Evolutionary conservation across 768 basidiomycete genomes (phyloP).

Genomic region (Clitopilus passeckerianus): DNA sequence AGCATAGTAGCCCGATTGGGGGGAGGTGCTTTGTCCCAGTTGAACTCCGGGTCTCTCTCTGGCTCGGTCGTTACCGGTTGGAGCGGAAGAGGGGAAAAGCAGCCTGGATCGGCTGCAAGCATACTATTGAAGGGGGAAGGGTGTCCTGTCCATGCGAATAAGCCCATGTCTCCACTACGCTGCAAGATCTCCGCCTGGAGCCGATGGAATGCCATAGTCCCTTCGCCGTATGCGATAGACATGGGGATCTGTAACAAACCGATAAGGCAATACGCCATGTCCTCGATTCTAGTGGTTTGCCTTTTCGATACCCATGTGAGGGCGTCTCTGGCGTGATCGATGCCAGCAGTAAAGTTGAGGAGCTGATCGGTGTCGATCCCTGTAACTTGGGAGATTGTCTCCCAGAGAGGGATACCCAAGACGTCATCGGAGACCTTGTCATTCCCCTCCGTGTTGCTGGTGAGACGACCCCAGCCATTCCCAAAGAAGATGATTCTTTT

Average conservation of each 20-base stretch:
- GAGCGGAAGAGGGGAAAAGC: neutral
- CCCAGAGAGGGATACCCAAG: neutral
- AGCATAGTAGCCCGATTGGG: neutral
- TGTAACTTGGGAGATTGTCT: neutral
- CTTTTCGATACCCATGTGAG: neutral
- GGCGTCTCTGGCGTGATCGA: neutral
- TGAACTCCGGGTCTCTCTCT: neutral
- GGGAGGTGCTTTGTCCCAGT: neutral
- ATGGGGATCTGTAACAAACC: neutral
- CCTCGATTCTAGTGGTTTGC: neutral
- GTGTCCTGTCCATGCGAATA: neutral
- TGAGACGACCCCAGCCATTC: neutral
- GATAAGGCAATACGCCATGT: constrained; percentile 1
- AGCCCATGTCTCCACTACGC: neutral
- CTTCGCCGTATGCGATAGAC: constrained; percentile 1
- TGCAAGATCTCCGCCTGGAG: neutral
- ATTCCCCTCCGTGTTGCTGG: neutral
- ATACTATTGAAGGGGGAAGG: neutral
- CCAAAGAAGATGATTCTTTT: neutral
- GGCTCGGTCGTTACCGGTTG: neutral
- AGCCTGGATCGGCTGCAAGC: neutral
- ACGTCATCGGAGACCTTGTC: neutral
- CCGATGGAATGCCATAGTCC: neutral
- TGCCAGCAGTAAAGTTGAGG: neutral
- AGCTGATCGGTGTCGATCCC: neutral